phyloP scores from a whole-genome alignment of 2,329 filamentous ascomycete genomes.

The Neopestalotiopsis rosae region DNA sequence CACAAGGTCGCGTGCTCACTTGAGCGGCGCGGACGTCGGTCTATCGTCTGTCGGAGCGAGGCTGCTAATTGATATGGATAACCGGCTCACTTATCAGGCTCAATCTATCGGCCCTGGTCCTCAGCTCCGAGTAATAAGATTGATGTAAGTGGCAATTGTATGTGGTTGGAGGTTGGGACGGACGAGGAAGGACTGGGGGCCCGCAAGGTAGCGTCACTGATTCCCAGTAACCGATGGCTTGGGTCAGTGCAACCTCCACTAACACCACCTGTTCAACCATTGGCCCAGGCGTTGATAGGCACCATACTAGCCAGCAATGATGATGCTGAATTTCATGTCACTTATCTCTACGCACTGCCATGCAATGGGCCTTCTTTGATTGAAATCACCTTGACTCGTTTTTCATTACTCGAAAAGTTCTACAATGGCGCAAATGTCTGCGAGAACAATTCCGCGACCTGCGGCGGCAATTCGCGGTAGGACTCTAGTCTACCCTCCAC shows the following conservation, averaged over 20 bases:
- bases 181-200: not conserved
- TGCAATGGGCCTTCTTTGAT: accelerated
- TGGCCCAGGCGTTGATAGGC: no score
- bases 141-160: not conserved
- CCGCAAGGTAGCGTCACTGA: not conserved
- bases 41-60: no score
- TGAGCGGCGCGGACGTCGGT: not conserved
- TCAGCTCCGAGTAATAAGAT: not conserved
- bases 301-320: no score
- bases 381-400: no score
- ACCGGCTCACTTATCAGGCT: not conserved
- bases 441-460: slow-evolving; percentile 12
- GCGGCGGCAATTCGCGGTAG: slow-evolving; percentile 30
- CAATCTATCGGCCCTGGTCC: not conserved
- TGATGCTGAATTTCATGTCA: no score
- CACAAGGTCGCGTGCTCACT: slow-evolving; percentile 13
- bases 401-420: no score
- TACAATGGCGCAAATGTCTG: not conserved
- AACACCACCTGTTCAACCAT: not conserved
- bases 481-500: slow-evolving; percentile 26
- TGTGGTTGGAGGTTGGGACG: not conserved
- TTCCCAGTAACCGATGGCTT: not conserved
- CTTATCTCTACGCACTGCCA: no score
- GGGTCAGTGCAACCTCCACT: not conserved
- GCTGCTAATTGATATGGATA: not conserved